Evolutionary conservation across 768 basidiomycete species (phyloP), one percentile per base, ranked within the genome.

Genomic region (Coprinopsis sp.): DNA sequence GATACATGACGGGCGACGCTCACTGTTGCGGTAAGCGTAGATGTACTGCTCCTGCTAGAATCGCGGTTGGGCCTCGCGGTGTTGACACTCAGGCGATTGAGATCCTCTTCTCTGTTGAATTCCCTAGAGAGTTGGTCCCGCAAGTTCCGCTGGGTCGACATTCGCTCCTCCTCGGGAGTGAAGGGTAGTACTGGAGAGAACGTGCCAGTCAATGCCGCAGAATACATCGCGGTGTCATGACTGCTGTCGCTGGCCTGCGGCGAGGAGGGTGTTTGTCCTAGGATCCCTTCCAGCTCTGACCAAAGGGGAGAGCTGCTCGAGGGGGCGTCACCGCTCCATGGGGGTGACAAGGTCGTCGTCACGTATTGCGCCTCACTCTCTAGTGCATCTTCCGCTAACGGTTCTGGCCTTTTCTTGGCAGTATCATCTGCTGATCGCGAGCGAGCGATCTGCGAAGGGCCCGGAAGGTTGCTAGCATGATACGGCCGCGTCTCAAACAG

Each of bases 1-100:
- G 68, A 73, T 7, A 70, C 75, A 43, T 66, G 67, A 39, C 72
- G 62, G 6, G 77, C 73, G 40, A 77, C 68, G 7, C 66, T 68
- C 12, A 68, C 57, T 14, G 64, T 50, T 2, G 61, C 58, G 13
- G 65, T 59, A 44, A 76, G 52, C 12, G 73, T 75, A 19, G 73
- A 72, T 10, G 69, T 65, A 51, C 71, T 72, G 54, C 73, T 74
- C 44, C 70, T 62, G 49, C 62, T 71, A 11, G 77, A 77, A 54
- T 75, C 71, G 40, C 73, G 55, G 46, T 69, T 70, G 8, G 63
- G 48, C 40, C 53, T 46, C 16, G 47, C 47, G 16, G 48, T 49
- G 25, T 49, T 49, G 27, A 51, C 53, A 31, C 47, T 46, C 5
- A 54, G 21, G 2, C 51, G 34, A 16, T 54, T 43, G 18, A 52